These are phyloP conservation scores for Ogataea trehalophila DNA, from an alignment of 805 yeast genomes.

Conservation along the genomic window DNA sequence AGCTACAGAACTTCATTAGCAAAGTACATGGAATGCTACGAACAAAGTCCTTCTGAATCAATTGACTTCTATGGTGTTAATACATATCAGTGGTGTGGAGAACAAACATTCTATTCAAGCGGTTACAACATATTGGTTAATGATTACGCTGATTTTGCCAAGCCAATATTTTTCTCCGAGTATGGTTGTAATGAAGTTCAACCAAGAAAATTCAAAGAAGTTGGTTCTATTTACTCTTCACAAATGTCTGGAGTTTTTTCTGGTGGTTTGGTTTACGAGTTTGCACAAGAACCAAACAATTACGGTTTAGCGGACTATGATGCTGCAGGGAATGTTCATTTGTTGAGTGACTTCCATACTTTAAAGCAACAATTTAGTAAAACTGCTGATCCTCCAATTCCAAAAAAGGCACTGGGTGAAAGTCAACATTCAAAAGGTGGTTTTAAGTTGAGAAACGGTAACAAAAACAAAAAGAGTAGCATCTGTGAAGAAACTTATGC, in stretches of 20 bases:
- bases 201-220: conserved; percentile 79
- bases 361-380: conserved; percentile 41
- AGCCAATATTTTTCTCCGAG: conserved; percentile 87
- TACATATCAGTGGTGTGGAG: conserved; percentile 85
- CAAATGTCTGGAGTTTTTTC: conserved; percentile 74
- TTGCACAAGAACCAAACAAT: conserved; percentile 70
- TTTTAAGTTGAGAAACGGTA: neutral
- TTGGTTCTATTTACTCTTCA: conserved; percentile 59
- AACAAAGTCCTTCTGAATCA: conserved; percentile 42
- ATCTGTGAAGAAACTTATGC: conserved; percentile 37
- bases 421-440: conserved; percentile 6
- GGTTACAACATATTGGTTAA: conserved; percentile 67
- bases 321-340: conserved; percentile 36
- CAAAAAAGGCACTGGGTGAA: conserved; percentile 17
- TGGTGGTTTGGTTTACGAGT: conserved; percentile 85
- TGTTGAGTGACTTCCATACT: conserved; percentile 40
- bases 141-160: conserved; percentile 62
- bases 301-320: conserved; percentile 65
- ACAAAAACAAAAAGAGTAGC: conserved; percentile 6
- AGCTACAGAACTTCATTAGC: conserved; percentile 72
- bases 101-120: conserved; percentile 73
- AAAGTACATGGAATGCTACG: conserved; percentile 73
- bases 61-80: conserved; percentile 82
- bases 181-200: conserved; percentile 82
- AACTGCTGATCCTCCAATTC: conserved; percentile 24